A percentile compares a stretch with the other conserved stretches of the same genome.
Conservation (phyloP, 2,329 filamentous ascomycete genomes). For the Blastomyces parvus region DNA sequence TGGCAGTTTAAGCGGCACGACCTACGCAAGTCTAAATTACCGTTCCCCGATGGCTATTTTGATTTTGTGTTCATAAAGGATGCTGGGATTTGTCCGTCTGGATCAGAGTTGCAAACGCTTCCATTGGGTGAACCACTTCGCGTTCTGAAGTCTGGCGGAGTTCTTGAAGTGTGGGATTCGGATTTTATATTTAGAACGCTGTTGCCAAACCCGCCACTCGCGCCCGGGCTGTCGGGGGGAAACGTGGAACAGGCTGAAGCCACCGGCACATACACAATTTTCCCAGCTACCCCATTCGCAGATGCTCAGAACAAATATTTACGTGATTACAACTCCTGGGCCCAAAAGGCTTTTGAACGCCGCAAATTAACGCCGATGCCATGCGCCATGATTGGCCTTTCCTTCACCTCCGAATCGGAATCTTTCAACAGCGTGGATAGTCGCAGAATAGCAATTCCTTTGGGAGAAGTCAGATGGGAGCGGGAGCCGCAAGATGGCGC, state of each 20-base stretch:
- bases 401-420: conserved; percentile 72
- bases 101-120: conserved; percentile 44
- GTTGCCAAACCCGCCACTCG: conserved; percentile 61
- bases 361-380: conserved; percentile 64
- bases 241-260: conserved; percentile 55
- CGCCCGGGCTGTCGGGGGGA: conserved; percentile 47
- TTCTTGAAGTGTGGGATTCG: conserved; percentile 80
- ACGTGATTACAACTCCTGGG: conserved; percentile 74
- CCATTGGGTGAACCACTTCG: conserved; percentile 67
- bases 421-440: conserved; percentile 58
- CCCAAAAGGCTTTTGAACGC: conserved; percentile 62
- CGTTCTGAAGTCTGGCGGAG: conserved; percentile 65
- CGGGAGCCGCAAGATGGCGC: conserved; percentile 47
- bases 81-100: conserved; percentile 57
- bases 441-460: conserved; percentile 73
- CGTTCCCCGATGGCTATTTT: conserved; percentile 70
- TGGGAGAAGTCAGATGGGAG: conserved; percentile 82
- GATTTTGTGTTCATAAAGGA: conserved; percentile 87
- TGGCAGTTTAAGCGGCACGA: conserved; percentile 89
- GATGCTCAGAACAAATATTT: conserved; percentile 72
- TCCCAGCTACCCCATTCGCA: conserved; percentile 71
- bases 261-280: conserved; percentile 74
- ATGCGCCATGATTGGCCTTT: conserved; percentile 66
- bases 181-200: conserved; percentile 78
- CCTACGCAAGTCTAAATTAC: conserved; percentile 62